Base-by-base conservation (phyloP, 192 early-diverging fungal genomes). In the Rhizophagus sp. region DNA sequence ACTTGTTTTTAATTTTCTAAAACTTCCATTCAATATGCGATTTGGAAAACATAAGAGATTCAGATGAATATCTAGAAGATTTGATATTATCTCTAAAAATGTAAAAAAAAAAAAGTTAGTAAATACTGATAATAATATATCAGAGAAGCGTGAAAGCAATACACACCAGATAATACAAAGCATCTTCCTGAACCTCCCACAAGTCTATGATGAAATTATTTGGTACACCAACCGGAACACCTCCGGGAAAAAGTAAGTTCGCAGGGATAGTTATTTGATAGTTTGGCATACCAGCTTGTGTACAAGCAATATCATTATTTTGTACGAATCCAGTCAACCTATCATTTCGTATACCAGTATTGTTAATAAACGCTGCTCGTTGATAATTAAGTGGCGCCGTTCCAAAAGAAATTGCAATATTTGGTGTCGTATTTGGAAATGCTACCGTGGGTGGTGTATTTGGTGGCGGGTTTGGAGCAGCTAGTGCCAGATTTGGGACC, bases 211-310 rank as follows among this genome's bases (percentile, higher is more conserved):
- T 1, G 44, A 47, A 12, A 47, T 47, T 47, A 47, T 47, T 47
- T 47, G 44, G 11, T 47, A 47, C 44, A 2, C 44, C 11, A 47
- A 12, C 2, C 2, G 44, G 44, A 47, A 12, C 44, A 47, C 44
- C 11, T 0, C 44, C 44, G 11, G 44, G 44, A 47, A 47, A 71
- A 36, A 79, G 36, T 22, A 34, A 70, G 64, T 41, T 70, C 33
- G 66, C 49, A 5, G 77, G 77, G 39, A 79, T 70, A 41, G 63
- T 50, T 47, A 79, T 22, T 39, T 63, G 36, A 30, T 79, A 79
- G 30, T 49, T 5, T 10, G 1, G 2, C 34, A 79, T 34, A 34
- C 30, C 49, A 41, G 66, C 13, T 27, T 3, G 71, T 10, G 24
- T 41, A 3, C 67, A 79, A 22, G 77, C 4, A 79, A 41, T 36